A percentile compares a stretch with the other conserved stretches of the same genome.
These are phyloP conservation scores for Brassica nigra DNA, from an alignment of 345 rosid species.

Conservation along the genomic window DNA sequence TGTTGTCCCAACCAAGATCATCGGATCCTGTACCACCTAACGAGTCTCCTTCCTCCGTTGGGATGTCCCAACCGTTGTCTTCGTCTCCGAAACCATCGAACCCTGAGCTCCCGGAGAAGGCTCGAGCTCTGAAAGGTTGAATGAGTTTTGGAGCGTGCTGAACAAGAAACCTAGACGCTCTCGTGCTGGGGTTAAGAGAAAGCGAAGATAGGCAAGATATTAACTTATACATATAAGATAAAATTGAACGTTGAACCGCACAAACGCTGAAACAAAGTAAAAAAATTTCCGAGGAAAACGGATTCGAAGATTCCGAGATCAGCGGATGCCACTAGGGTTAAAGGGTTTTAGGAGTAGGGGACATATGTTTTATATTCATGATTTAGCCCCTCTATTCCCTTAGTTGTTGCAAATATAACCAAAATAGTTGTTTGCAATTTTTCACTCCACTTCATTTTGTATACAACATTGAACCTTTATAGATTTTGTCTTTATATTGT, in stretches of 20 bases:
- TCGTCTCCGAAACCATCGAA: slow-evolving; percentile 45
- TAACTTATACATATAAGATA: slow-evolving; percentile 43
- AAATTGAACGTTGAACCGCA: background rate
- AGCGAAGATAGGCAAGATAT: slow-evolving; percentile 51
- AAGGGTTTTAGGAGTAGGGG: slow-evolving; percentile 27
- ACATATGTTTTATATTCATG: slow-evolving; percentile 5
- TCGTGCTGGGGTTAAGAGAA: slow-evolving; percentile 37
- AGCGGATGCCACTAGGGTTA: slow-evolving; percentile 25
- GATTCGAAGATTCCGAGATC: slow-evolving; percentile 14
- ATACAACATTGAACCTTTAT: background rate
- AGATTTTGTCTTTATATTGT: background rate
- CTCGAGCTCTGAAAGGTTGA: slow-evolving; percentile 26
- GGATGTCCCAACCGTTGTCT: slow-evolving; percentile 45
- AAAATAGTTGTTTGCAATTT: background rate
- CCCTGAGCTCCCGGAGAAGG: slow-evolving; percentile 49
- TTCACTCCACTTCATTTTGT: background rate
- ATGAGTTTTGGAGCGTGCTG: slow-evolving; percentile 27
- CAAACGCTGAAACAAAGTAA: slow-evolving; percentile 19
- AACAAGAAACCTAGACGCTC: slow-evolving; percentile 32
- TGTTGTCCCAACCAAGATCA: slow-evolving; percentile 68
- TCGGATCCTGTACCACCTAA: slow-evolving; percentile 44
- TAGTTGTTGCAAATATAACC: background rate
- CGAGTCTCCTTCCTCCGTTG: slow-evolving; percentile 47
- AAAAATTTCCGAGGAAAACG: background rate
- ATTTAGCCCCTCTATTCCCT: background rate